Base-by-base conservation (phyloP, 352 stramenopile species). In the Nothophytophthora sp. region DNA sequence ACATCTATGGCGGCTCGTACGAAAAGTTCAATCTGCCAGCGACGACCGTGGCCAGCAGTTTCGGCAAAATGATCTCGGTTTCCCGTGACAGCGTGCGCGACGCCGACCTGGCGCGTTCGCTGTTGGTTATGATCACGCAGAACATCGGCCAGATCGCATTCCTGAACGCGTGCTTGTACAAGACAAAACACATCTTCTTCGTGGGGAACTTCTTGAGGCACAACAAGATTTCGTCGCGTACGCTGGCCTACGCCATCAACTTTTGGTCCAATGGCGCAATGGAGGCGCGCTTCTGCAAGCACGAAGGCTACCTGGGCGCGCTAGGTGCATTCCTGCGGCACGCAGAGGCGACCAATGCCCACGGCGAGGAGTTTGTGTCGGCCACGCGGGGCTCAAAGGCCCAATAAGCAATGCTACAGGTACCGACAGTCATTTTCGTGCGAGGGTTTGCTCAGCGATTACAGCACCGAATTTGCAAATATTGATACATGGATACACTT, bases 111-210 rank as follows among this genome's bases (percentile, higher is more conserved):
- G 96, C 96, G 18, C 86, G 96, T 36, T 95, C 96, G 30, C 67
- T 99, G 35, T 76, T 99, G 18, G 83, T 99, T 27, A 99, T 99
- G 97, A 96, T 99, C 29, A 99, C 98, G 20, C 98, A 99, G 60
- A 99, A 99, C 59, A 96, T 96, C 58, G 82, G 82, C 29, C 96
- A 99, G 75, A 88, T 99, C 19, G 96, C 97, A 25, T 98, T 99
- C 73, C 76, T 99, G 18, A 99, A 99, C 68, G 97, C 98, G 46
- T 92, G 97, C 40, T 67, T 99, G n/a, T 96, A 97, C 81, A 92
- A 97, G 40, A 99, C 96, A 24, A 91, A 92, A 37, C 88, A 96
- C 46, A 99, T 99, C 64, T 97, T 98, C 63, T 98, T 98, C 48
- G 88, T 97, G 2, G 95, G 95, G 19, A 99, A 98, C 55, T 99